Evolutionary conservation across 768 basidiomycete species (phyloP).

Genomic region (Rubroboletus satanas): DNA sequence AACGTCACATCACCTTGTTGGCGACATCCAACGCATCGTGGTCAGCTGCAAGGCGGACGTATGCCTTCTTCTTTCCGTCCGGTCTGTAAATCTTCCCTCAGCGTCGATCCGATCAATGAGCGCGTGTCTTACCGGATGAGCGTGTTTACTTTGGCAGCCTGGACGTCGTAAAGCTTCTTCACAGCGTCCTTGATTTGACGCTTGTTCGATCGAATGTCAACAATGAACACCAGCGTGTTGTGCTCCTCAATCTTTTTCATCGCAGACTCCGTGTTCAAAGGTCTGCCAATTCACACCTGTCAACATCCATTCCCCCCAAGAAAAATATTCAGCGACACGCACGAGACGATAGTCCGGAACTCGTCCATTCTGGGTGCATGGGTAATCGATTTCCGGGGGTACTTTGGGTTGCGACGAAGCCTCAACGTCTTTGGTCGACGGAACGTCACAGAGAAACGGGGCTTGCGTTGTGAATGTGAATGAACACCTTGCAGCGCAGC

Average conservation of each 20-base stretch:
- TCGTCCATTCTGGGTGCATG: constrained; percentile 96
- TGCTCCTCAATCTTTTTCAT: constrained; percentile 99
- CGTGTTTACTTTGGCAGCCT: constrained; percentile 96
- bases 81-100: constrained; percentile 50
- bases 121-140: constrained; percentile 75
- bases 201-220: constrained; percentile 95
- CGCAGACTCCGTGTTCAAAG: constrained; percentile 91
- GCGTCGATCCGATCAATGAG: background rate
- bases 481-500: constrained; percentile 87
- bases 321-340: constrained; percentile 30
- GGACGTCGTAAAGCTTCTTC: constrained; percentile 98
- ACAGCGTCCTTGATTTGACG: constrained; percentile 99
- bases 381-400: constrained; percentile 92
- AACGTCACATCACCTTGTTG: constrained; percentile 69
- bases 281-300: constrained; percentile 37
- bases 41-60: constrained; percentile 92
- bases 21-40: constrained; percentile 96
- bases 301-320: background rate
- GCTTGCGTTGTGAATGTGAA: constrained; percentile 73
- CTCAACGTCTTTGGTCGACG: constrained; percentile 93
- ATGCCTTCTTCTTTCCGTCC: constrained; percentile 99
- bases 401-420: constrained; percentile 79
- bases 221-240: constrained; percentile 98
- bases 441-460: constrained; percentile 85
- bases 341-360: constrained; percentile 91